Evolutionary conservation across 768 basidiomycete species (phyloP).

Genomic region (Candolleomyces aberdarensis): DNA sequence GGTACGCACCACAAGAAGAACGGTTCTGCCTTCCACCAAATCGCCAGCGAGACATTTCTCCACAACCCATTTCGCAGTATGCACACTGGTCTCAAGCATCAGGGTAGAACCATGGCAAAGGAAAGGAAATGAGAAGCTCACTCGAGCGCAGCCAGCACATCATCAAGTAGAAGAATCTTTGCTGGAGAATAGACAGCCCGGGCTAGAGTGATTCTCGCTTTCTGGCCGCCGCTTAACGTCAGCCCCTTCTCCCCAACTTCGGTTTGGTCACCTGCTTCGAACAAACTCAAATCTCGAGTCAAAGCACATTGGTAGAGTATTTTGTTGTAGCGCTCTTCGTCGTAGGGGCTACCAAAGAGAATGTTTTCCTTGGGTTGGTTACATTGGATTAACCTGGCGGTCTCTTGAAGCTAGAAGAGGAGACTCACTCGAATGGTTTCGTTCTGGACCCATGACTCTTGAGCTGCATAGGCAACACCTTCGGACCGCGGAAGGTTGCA

Average conservation of each 20-base stretch:
- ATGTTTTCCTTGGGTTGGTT: constrained; percentile 54
- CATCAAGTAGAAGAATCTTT: constrained; percentile 65
- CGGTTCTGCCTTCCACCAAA: constrained; percentile 70
- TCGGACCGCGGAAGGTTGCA: constrained; percentile 60
- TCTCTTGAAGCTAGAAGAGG: constrained; percentile 1
- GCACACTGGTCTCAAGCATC: constrained; percentile 38
- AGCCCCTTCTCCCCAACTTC: constrained; percentile 71
- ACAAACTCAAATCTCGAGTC: constrained; percentile 63
- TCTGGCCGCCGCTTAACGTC: constrained; percentile 41
- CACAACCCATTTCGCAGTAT: constrained; percentile 80
- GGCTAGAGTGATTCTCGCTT: constrained; percentile 45
- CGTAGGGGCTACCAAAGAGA: constrained; percentile 68
- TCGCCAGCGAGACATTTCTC: constrained; percentile 75
- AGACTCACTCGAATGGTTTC: constrained; percentile 57
- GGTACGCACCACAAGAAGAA: constrained; percentile 68
- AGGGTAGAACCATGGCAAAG: neutral
- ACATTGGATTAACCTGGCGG: too few species aligned
- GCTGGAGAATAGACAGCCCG: constrained; percentile 48
- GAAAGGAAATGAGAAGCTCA: constrained; percentile 2
- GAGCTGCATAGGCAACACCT: constrained; percentile 74
- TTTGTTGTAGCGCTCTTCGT: constrained; percentile 72
- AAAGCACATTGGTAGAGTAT: constrained; percentile 71
- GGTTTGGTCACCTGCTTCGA: constrained; percentile 61
- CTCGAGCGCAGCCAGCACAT: constrained; percentile 66
- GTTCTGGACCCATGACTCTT: constrained; percentile 80